Conservation (phyloP, 495 filamentous ascomycete genomes). For the Copromyces sp. region DNA sequence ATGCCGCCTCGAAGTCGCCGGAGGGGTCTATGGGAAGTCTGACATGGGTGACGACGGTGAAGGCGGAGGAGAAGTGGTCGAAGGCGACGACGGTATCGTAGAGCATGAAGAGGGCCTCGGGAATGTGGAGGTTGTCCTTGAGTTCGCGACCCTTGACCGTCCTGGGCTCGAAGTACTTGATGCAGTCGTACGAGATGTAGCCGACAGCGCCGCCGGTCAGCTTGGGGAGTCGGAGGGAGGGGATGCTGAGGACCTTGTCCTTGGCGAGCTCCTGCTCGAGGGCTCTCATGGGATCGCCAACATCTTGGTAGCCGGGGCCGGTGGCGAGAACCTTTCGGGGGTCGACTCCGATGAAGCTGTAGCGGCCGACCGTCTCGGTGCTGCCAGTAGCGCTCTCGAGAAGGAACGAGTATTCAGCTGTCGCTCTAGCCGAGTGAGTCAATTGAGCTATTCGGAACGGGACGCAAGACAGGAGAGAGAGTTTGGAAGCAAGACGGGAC, state of each 20-base stretch:
- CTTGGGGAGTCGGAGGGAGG: slow-evolving; percentile 69
- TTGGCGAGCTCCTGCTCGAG: slow-evolving; percentile 71
- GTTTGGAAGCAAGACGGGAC: slow-evolving; percentile 2
- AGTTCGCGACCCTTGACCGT: slow-evolving; percentile 58
- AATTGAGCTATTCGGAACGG: slow-evolving; percentile 2
- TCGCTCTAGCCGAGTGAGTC: slow-evolving; percentile 39
- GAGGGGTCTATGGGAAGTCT: slow-evolving; percentile 42
- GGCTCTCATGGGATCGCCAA: slow-evolving; percentile 68
- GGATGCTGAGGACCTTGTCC: slow-evolving; percentile 67
- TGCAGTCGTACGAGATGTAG: slow-evolving; percentile 95
- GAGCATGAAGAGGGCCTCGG: slow-evolving; percentile 94
- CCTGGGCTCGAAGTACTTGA: slow-evolving; percentile 94
- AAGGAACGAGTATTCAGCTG: slow-evolving; percentile 69
- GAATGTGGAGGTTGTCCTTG: slow-evolving; percentile 78
- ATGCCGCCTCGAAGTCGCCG: slow-evolving; percentile 41
- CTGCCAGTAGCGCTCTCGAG: slow-evolving; percentile 92
- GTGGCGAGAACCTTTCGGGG: slow-evolving; percentile 81
- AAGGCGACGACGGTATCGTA: slow-evolving; percentile 93
- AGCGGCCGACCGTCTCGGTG: slow-evolving; percentile 84
- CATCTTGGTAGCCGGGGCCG: slow-evolving; percentile 74
- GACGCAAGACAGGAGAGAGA: neutral
- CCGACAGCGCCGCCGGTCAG: slow-evolving; percentile 88
- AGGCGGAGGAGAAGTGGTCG: slow-evolving; percentile 84
- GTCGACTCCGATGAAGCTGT: slow-evolving; percentile 85
- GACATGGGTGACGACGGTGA: slow-evolving; percentile 89